Evolutionary conservation across 1,284 basidiomycete species (phyloP).

Genomic region (Fomitopsis betulina): DNA sequence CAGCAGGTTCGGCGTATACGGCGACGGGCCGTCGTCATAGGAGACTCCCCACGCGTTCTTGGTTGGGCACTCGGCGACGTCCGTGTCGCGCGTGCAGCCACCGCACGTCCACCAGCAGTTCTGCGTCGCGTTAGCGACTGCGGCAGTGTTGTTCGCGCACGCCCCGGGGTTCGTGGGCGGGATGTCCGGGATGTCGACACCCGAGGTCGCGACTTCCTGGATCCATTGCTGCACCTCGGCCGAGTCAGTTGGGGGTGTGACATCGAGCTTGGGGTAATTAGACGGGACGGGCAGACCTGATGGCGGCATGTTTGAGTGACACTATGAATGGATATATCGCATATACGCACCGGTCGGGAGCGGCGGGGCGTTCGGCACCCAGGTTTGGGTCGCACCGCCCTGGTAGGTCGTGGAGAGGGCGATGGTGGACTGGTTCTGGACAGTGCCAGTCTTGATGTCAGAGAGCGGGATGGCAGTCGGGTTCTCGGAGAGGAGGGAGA

Average conservation of each 20-base stretch:
- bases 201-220: conserved; percentile 49
- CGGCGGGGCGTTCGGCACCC: conserved; percentile 42
- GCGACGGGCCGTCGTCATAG: conserved; percentile 78
- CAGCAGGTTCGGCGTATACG: conserved; percentile 75
- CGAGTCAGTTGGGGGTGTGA: conserved; percentile 61
- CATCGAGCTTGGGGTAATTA: conserved; percentile 72
- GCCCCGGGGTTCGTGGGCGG: conserved; percentile 47
- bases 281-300: conserved; percentile 39
- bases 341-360: conserved; percentile 39
- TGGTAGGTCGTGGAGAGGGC: conserved; percentile 34
- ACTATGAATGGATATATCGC: background rate
- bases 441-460: conserved; percentile 36
- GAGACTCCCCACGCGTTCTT: conserved; percentile 69
- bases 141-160: conserved; percentile 58
- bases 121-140: conserved; percentile 42
- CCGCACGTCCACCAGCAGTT: conserved; percentile 89
- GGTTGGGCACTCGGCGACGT: conserved; percentile 71
- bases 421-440: conserved; percentile 33
- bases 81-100: conserved; percentile 64
- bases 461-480: conserved; percentile 55
- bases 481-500: conserved; percentile 47
- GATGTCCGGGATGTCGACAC: conserved; percentile 52
- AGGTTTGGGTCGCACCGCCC: conserved; percentile 40
- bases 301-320: background rate
- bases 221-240: conserved; percentile 73